Evolutionary conservation across 805 yeast genomes (phyloP).

Genomic region (Yarrowia sp.): DNA sequence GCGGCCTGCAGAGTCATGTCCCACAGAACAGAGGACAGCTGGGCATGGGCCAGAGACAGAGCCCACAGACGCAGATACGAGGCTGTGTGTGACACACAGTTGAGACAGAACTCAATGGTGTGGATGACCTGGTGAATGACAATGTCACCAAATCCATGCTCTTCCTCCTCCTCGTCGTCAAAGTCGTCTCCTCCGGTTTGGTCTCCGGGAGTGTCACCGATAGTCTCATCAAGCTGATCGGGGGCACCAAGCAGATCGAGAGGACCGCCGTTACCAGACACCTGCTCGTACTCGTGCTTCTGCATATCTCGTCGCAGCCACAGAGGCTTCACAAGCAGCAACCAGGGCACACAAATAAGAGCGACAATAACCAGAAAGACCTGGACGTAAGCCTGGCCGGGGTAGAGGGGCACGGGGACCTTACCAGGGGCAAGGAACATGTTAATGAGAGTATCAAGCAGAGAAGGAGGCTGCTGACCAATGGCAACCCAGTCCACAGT

Average conservation of each 20-base stretch:
- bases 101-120: constrained; percentile 94
- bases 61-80: constrained; percentile 97
- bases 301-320: constrained; percentile 58
- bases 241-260: constrained; percentile 26
- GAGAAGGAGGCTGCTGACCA: constrained; percentile 81
- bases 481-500: constrained; percentile 81
- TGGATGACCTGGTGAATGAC: constrained; percentile 97
- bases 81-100: constrained; percentile 98
- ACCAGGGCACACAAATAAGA: constrained; percentile 86
- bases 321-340: constrained; percentile 79
- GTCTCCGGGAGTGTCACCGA: constrained; percentile 30
- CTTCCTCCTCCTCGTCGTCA: constrained; percentile 52
- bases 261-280: constrained; percentile 40
- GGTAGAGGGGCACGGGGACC: constrained; percentile 73
- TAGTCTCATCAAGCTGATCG: constrained; percentile 24
- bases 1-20: constrained; percentile 85
- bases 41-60: constrained; percentile 93
- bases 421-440: constrained; percentile 95
- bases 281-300: constrained; percentile 50
- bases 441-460: constrained; percentile 88
- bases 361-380: constrained; percentile 70
- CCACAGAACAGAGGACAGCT: constrained; percentile 93
- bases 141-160: constrained; percentile 80
- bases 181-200: constrained; percentile 41
- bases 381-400: constrained; percentile 78